phyloP scores from a whole-genome alignment of 1,284 basidiomycete genomes.

The Puccinia horiana region DNA sequence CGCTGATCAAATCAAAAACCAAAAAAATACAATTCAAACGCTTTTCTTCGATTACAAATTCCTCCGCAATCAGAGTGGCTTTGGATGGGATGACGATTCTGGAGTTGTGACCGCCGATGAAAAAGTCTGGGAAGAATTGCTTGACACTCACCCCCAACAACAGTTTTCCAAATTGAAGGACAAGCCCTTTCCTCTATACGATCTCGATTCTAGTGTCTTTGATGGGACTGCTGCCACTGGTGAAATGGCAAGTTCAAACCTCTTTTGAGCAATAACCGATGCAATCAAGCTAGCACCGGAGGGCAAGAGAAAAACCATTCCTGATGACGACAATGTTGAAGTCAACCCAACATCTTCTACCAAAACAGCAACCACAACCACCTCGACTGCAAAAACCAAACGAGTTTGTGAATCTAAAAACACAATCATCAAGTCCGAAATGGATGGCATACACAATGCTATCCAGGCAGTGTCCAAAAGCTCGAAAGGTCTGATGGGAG shows the following conservation, averaged over 20 bases:
- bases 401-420: not conserved
- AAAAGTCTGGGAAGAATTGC: not conserved
- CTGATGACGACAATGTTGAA: not conserved
- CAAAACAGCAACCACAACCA: not conserved
- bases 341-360: not conserved
- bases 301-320: not conserved
- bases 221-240: not conserved
- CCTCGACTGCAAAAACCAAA: not conserved
- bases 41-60: not conserved
- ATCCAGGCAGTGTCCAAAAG: not conserved
- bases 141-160: not conserved
- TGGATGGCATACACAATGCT: no score
- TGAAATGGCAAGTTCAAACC: not conserved
- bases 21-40: not conserved
- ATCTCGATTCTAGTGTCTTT: not conserved
- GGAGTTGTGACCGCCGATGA: not conserved
- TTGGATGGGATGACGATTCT: not conserved
- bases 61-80: not conserved
- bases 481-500: not conserved
- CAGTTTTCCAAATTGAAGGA: not conserved
- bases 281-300: not conserved
- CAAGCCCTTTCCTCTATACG: not conserved
- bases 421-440: not conserved
- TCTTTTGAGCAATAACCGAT: not conserved
- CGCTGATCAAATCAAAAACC: slow-evolving; percentile 3